Evolutionary conservation across 805 yeast genomes (phyloP), one percentile per base, ranked within the genome.

Genomic region (Myxozyma sirexii): DNA sequence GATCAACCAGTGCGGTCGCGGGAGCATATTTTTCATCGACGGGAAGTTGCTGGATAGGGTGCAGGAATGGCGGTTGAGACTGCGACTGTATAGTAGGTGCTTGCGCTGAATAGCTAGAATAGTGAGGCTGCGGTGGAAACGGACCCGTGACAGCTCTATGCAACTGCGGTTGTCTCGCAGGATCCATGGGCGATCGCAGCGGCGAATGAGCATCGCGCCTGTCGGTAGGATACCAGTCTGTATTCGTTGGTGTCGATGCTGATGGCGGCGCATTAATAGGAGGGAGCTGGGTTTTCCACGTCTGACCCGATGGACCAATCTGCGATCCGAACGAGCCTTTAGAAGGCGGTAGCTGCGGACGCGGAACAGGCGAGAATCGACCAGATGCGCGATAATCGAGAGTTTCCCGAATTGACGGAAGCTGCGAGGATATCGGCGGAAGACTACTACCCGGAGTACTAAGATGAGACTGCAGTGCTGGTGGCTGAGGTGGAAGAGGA

Each of bases 331-430:
- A 48, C 12, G 53, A 48, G 26, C 17, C 17, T 24, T 24, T 35
- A 13, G 43, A 23, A 23, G 43, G 53, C 12, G 53, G 53, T 15
- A 48, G 53, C 13, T 48, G 53, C 5, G 53, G 53, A 13, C 53
- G 53, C 33, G 53, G 44, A 23, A 41, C 44, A 26, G 53, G 46
- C 12, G 39, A 8, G 13, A 15, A 19, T 2, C 13, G 39, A 17
- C 41, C 29, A 21, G 51, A 35, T 33, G 19, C 15, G 23, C 44
- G 43, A 13, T 43, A 31, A 4, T 12, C 49, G 10, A 54, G 51
- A 1, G 51, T 35, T 15, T 37, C 51, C 27, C 57, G 57, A n/a
- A 54, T 15, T 4, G 57, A 26, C 2, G 45, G 49, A 17, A 54
- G 37, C 38, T 44, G 51, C 6, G 57, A 37, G 17, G 51, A 31